Conservation (phyloP, 352 stramenopile genomes). For the Globisporangium uncinulatum region DNA sequence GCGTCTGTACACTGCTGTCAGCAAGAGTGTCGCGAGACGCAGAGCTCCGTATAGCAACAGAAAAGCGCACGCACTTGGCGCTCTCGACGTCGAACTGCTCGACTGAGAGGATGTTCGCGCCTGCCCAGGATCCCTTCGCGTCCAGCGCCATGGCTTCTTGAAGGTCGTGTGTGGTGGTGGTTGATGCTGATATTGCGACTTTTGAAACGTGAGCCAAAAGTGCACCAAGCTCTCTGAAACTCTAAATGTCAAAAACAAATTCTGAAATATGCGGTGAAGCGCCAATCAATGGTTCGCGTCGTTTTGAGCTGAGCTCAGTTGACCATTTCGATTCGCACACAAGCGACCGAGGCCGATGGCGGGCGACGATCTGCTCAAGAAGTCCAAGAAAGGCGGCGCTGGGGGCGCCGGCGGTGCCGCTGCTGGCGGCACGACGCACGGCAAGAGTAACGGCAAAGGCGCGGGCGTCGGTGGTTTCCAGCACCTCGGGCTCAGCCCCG, state of each 20-base stretch:
- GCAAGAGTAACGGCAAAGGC: conserved; percentile 78
- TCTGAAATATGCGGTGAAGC: background rate
- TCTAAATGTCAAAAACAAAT: too few relatives aligned
- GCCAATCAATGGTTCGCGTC: conserved; percentile 1
- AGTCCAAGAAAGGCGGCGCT: conserved; percentile 30
- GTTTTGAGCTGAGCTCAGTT: conserved; percentile 3
- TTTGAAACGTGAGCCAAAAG: background rate
- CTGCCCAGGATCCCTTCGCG: conserved; percentile 50
- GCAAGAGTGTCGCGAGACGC: background rate
- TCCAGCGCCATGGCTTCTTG: conserved; percentile 35
- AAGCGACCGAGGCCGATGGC: conserved; percentile 27
- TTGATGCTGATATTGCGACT: conserved; percentile 1
- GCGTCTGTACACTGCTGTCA: conserved; percentile 26
- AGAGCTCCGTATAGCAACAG: too few relatives aligned
- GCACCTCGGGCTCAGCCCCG: conserved; percentile 71
- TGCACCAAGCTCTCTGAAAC: too few relatives aligned
- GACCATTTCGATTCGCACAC: conserved; percentile 15
- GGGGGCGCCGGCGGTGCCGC: conserved; percentile 9
- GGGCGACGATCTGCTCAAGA: conserved; percentile 60
- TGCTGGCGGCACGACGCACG: conserved; percentile 40
- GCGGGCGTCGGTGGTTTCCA: conserved; percentile 79
- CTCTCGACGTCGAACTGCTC: conserved; percentile 73
- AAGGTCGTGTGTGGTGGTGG: conserved; percentile 2
- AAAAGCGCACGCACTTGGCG: conserved; percentile 37
- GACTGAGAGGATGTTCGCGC: conserved; percentile 74